Conservation (phyloP, 2,329 filamentous ascomycete species). For the Colletotrichum lini region DNA sequence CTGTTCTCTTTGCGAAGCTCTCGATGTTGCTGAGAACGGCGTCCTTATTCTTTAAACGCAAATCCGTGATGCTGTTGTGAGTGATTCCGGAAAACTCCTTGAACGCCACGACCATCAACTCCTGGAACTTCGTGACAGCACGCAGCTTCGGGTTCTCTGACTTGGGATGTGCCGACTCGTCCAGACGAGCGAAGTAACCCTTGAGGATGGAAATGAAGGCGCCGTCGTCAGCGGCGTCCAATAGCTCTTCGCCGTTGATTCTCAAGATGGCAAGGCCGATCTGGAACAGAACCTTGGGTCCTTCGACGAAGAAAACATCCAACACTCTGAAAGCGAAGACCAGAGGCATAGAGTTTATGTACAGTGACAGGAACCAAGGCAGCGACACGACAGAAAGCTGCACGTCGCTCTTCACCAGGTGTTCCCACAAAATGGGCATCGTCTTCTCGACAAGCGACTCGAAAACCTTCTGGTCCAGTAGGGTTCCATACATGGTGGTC, state of each 20-base stretch:
- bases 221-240: conserved; percentile 94
- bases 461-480: conserved; percentile 97
- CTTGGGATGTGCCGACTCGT: conserved; percentile 95
- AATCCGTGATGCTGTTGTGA: conserved; percentile 90
- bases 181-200: conserved; percentile 91
- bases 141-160: conserved; percentile 96
- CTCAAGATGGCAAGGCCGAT: conserved; percentile 96
- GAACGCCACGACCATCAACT: conserved; percentile 99
- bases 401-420: conserved; percentile 96
- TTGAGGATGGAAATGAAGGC: conserved; percentile 98
- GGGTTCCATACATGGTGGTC: conserved; percentile 98
- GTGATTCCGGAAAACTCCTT: conserved; percentile 98
- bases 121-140: conserved; percentile 95
- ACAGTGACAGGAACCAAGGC: conserved; percentile 97
- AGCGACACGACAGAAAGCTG: conserved; percentile 97
- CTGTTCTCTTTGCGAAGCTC: conserved; percentile 96
- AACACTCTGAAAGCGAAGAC: conserved; percentile 97
- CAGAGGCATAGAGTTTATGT: conserved; percentile 99
- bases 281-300: conserved; percentile 97
- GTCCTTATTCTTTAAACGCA: conserved; percentile 93
- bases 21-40: conserved; percentile 96
- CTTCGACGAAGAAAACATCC: conserved; percentile 98
- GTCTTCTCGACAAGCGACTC: conserved; percentile 98
- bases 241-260: conserved; percentile 95
- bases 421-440: conserved; percentile 98